Evolutionary conservation across 176 grass and related monocot genomes (phyloP), one percentile per base, ranked within the genome.

Genomic region (Avena eriantha): DNA sequence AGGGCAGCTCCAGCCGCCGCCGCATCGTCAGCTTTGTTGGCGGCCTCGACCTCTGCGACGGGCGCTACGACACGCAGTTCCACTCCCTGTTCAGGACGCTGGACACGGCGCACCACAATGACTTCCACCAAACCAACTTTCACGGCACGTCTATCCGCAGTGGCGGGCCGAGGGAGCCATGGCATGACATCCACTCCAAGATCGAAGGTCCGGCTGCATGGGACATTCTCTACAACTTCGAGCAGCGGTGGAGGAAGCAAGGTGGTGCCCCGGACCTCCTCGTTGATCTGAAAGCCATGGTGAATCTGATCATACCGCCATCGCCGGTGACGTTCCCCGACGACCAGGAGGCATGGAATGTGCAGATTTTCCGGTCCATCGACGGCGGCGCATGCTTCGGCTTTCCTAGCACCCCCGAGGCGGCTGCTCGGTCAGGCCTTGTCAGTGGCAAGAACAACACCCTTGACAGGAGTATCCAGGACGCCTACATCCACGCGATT

Each of bases 401-500:
- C 14, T 95, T 98, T 71, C 96, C 96, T 23, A 91, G 46, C 26
- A 91, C 83, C 9, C 96, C 93, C 4, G 93, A 98, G 76, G 90
- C 36, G 0, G 96, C 96, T 34, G 88, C 96, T 68, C 74, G 59
- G 48, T 85, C 86, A 6, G 96, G 96, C 14, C 93, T 98, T 13
- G 86, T 98, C 19, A 90, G 82, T 79, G 96, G 90, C 23, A 98
- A 98, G 84, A 91, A 98, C 74, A 93, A 95, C 72, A 93, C 79
- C 69, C 88, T 98, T 76, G 96, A 98, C 68, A 93, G 92, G 89
- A 98, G 96, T 79, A 96, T 98, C 73, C 96, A 98, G 81, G 93
- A 98, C 10, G 93, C 96, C 13, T 98, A 98, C 57, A 92, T 98
- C 72, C 91, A 95, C 29, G 96, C 96, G 4, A 98, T 95, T 56